Percentiles rank a stretch among this genome's conserved stretches.
Conservation (phyloP, 768 basidiomycete genomes). For the Leccinum truebloodii region DNA sequence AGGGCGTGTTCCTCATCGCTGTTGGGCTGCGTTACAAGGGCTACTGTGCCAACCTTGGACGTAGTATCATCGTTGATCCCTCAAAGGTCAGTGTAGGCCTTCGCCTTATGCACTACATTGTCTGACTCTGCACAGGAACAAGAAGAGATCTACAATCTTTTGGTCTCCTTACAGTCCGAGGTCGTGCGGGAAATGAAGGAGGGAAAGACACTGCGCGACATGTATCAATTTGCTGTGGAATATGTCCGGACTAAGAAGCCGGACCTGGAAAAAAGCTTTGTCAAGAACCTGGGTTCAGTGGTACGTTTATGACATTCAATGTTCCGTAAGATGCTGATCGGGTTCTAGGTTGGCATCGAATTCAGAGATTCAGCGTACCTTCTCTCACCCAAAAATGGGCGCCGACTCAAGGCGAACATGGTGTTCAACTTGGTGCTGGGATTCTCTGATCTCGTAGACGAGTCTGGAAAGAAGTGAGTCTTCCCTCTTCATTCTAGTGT, state of each 20-base stretch:
- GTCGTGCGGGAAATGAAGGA: conserved; percentile 77
- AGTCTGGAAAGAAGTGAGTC: conserved; percentile 73
- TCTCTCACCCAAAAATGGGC: conserved; percentile 76
- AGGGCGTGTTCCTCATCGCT: conserved; percentile 85
- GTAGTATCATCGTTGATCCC: conserved; percentile 95
- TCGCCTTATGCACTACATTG: neutral
- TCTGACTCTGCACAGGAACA: conserved; percentile 61
- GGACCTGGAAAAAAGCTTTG: conserved; percentile 79
- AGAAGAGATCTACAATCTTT: conserved; percentile 82
- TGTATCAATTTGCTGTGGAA: conserved; percentile 74
- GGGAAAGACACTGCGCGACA: conserved; percentile 71
- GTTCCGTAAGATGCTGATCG: neutral
- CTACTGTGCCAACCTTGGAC: conserved; percentile 89
- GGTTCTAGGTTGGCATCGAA: conserved; percentile 87
- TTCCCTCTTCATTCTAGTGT: neutral
- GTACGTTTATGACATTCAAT: conserved; percentile 45
- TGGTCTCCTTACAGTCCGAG: conserved; percentile 77
- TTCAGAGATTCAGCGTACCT: conserved; percentile 89
- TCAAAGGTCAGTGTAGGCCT: conserved; percentile 54
- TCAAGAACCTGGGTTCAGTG: conserved; percentile 88
- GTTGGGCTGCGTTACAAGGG: conserved; percentile 91
- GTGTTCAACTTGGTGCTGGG: conserved; percentile 83
- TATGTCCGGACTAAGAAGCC: conserved; percentile 78
- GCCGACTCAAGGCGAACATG: conserved; percentile 76
- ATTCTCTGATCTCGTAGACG: conserved; percentile 79